phyloP scores from a whole-genome alignment of 2,329 filamentous ascomycete genomes.

The Cladosporium oxysporum region DNA sequence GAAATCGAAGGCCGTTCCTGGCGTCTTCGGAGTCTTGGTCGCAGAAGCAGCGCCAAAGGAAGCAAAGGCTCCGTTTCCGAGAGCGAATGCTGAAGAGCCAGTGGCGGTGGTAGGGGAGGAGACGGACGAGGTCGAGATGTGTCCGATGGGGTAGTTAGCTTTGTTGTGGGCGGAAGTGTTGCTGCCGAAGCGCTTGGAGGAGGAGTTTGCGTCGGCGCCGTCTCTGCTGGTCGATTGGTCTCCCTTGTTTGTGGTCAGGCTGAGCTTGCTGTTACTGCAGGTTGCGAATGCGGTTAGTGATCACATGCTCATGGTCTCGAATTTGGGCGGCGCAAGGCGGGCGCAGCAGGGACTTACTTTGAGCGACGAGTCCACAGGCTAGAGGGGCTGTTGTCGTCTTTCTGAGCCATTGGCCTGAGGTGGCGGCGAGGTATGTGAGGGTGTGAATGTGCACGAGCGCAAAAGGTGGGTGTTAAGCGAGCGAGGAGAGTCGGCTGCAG shows the following conservation, averaged over 20 bases:
- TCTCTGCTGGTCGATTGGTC: conserved; percentile 52
- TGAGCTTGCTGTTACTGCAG: conserved; percentile 81
- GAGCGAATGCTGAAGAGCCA: conserved; percentile 85
- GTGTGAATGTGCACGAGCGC: conserved; percentile 16
- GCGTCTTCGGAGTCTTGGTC: conserved; percentile 79
- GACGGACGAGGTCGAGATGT: conserved; percentile 64
- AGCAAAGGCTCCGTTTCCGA: conserved; percentile 93
- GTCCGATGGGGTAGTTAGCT: conserved; percentile 74
- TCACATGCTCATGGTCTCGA: background rate
- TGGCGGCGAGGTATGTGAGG: conserved; percentile 6
- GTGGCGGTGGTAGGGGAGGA: conserved; percentile 73
- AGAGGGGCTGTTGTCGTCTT: conserved; percentile 38
- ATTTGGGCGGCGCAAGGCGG: conserved; percentile 12
- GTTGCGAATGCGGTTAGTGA: conserved; percentile 33
- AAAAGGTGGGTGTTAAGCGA: conserved; percentile 15
- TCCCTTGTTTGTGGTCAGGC: conserved; percentile 72
- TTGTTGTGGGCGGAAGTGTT: conserved; percentile 69
- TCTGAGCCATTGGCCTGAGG: conserved; percentile 34
- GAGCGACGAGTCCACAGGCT: conserved; percentile 75
- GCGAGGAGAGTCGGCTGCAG: conserved; percentile 14
- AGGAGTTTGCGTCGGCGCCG: conserved; percentile 49
- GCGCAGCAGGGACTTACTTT: conserved; percentile 62
- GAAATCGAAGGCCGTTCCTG: conserved; percentile 75
- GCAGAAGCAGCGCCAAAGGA: conserved; percentile 74
- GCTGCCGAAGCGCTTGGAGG: conserved; percentile 70